Conservation (phyloP, 192 early-diverging fungal species). For the Coemansia sp. region DNA sequence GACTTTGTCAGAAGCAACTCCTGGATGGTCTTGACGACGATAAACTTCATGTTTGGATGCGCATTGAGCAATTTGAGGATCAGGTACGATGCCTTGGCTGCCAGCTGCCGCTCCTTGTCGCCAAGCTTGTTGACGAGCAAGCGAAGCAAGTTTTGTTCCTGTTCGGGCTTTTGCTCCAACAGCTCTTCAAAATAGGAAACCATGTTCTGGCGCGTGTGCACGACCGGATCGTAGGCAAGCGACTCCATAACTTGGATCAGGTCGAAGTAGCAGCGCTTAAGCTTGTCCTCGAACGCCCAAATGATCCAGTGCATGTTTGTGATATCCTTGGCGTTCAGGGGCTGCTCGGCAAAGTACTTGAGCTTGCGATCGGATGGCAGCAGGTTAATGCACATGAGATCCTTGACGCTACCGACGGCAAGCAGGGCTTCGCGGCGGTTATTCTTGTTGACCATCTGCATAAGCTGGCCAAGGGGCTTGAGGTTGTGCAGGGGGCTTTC, state of each 20-base stretch:
- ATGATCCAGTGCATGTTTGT: constrained; percentile 76
- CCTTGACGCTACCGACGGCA: constrained; percentile 86
- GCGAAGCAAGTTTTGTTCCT: constrained; percentile 92
- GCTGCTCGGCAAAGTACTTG: constrained; percentile 91
- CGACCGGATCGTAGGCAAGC: constrained; percentile 83
- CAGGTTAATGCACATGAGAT: constrained; percentile 78
- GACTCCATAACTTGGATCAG: constrained; percentile 88
- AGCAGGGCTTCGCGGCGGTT: constrained; percentile 82
- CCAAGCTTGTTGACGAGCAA: constrained; percentile 96
- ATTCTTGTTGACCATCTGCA: constrained; percentile 90
- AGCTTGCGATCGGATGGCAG: constrained; percentile 86
- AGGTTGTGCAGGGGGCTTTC: constrained; percentile 87
- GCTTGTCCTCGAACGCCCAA: constrained; percentile 93
- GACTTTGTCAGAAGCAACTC: constrained; percentile 78
- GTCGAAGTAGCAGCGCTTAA: constrained; percentile 92
- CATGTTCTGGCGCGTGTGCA: constrained; percentile 82
- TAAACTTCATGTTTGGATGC: constrained; percentile 85
- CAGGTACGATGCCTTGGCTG: constrained; percentile 80
- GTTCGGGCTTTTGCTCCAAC: constrained; percentile 86
- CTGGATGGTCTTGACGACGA: constrained; percentile 87
- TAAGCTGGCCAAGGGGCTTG: constrained; percentile 71
- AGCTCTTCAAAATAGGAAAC: constrained; percentile 77
- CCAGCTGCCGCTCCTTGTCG: constrained; percentile 84
- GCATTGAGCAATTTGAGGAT: constrained; percentile 72
- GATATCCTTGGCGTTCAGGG: constrained; percentile 62